Base-by-base conservation (phyloP, 176 grass and related monocot species). In the Triticum urartu region DNA sequence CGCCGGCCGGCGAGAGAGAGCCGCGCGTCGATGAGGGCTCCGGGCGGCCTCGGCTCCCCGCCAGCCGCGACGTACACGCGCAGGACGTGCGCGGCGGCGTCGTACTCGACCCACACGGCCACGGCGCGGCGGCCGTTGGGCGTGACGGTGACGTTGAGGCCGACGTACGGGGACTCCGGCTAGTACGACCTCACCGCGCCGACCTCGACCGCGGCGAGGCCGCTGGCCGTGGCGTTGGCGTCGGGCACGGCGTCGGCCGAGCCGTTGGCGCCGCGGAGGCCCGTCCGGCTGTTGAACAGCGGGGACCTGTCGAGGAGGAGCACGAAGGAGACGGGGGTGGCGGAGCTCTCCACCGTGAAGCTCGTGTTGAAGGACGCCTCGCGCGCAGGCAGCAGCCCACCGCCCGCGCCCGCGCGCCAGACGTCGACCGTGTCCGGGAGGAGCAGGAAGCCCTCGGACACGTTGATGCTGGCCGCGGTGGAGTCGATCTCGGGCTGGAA, bases 351-450 rank as follows among this genome's bases (percentile, higher is more conserved):
- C 2, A 84, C 28, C 39, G 75, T 72, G 81, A 88, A 88, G 87
- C 71, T 88, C 5, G 87, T 83, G 65, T 79, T 79, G 81, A 88
- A 84, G 21, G 87, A 88, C 6, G 81, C 81, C 52, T 88, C 80
- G 36, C 32, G 74, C 3, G 48, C 2, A 5, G 71, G 71, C 71
- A 4, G 2, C 71, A 48, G 45, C 45, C 45, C 45, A 48, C 47
- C 34, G 17, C 62, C 34, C 33, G 15, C 4, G 66, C 45, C 45
- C 11, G 45, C 15, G 81, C 81, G 75, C 87, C 87, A 89, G 66
- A 89, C 4, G 20, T 79, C n/a, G 56, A 84, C 11, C 5, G 9
- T n/a, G 6, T 6, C 0, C 3, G 39, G 12, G 40, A 79, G 66
- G 21, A 84, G 52, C 0, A 89, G 65, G 75, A 89, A 89, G 21